Base-by-base conservation (phyloP, 129 eudicot species). In the Artemisia argyi region DNA sequence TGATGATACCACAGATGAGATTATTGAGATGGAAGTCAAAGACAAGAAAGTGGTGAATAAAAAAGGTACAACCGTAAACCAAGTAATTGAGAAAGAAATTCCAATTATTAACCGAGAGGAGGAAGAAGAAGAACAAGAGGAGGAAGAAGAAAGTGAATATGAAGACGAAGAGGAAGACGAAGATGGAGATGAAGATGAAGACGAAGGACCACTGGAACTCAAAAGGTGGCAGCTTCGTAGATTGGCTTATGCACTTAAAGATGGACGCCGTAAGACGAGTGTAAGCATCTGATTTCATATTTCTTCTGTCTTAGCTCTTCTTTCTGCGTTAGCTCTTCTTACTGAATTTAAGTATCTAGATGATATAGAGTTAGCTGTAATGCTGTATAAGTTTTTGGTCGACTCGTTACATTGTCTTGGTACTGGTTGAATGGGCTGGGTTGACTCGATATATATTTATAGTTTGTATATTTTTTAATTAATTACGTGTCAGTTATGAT, bases 211-310 rank as follows among this genome's bases (percentile, higher is more conserved):
- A 57, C 12, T 83, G 39, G 84, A 88, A 63, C 91, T 95, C 47
- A 95, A 78, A 83, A 89, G 82, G 62, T 95, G 99, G 99, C 99
- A 95, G 73, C 86, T 86, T 46, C 55, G 83, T 51, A 88, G 96
- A 72, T 66, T 95, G 75, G 96, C 96, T 12, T 85, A 90, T 81
- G 97, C 99, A 30, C 77, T 95, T 74, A 95, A 88, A 79, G 74
- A 83, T 39, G 99, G 99, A 65, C 88, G 94, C 26, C 99, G 99
- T 57, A 95, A 95, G 84, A 83, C 84, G 46, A 86, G 73, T 81
- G 99, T 95, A 80, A 86, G 96, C 73, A 17, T 35, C 4, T 56
- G n/a, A 55, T 57, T 53, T 44, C 46, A 7, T 60, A 7, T 65
- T 58, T 67, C 59, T 26, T 66, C 17, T 19, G n/a, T 47, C 3